phyloP scores from a whole-genome alignment of 805 yeast genomes.

The Yamadazyma insecticola region DNA sequence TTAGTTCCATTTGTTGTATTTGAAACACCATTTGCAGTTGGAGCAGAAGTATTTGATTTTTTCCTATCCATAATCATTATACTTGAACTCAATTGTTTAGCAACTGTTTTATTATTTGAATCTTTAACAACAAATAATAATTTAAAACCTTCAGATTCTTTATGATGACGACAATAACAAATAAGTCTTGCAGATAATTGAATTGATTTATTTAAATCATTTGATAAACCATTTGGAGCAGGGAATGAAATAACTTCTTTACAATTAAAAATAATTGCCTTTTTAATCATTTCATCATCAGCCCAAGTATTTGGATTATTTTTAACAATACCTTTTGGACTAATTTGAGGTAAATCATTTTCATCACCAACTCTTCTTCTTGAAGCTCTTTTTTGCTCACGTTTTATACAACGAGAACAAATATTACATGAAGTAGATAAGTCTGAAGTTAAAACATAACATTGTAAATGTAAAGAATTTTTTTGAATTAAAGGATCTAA shows the following conservation, averaged over 20 bases:
- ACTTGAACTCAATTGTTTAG: slow-evolving; percentile 63
- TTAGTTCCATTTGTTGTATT: slow-evolving; percentile 1
- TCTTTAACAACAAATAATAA: slow-evolving; percentile 66
- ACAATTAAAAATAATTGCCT: slow-evolving; percentile 88
- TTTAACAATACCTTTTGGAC: slow-evolving; percentile 27
- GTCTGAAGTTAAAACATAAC: slow-evolving; percentile 68
- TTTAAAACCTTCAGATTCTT: slow-evolving; percentile 80
- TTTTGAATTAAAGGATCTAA: slow-evolving; percentile 39
- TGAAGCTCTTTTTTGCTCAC: slow-evolving; percentile 92
- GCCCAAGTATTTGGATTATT: slow-evolving; percentile 69
- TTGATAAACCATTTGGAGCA: slow-evolving; percentile 44
- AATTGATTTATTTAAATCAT: slow-evolving; percentile 29
- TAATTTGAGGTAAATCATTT: slow-evolving; percentile 9
- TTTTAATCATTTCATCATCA: slow-evolving; percentile 65
- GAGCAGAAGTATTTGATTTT: slow-evolving; percentile 39
- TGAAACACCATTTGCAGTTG: not conserved
- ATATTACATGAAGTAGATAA: slow-evolving; percentile 55
- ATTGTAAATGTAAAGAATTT: slow-evolving; percentile 64
- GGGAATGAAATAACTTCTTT: slow-evolving; percentile 79
- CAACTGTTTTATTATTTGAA: slow-evolving; percentile 57
- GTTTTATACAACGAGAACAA: slow-evolving; percentile 82
- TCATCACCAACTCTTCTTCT: slow-evolving; percentile 72
- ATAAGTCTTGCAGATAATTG: slow-evolving; percentile 72
- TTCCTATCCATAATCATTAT: slow-evolving; percentile 95
- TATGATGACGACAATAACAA: slow-evolving; percentile 95